These are phyloP conservation scores for Scheffersomyces titani DNA, from an alignment of 1,139 yeast species.

Conservation along the genomic window DNA sequence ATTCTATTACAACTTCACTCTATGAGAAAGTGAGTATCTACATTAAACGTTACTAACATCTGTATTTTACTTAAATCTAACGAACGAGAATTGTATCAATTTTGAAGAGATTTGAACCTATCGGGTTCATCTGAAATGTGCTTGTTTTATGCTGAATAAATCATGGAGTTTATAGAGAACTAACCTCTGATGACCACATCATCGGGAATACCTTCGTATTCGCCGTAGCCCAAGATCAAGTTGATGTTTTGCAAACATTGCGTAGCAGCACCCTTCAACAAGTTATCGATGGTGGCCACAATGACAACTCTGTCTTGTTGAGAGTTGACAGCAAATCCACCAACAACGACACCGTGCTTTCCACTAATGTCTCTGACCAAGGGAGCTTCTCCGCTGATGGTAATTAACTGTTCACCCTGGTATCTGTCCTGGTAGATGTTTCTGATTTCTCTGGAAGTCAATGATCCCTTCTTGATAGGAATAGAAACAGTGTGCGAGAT, in stretches of 20 bases:
- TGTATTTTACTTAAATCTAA: neutral
- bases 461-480: slow-evolving; percentile 70
- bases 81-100: neutral
- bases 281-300: slow-evolving; percentile 92
- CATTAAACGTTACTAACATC: neutral
- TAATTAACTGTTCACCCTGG: slow-evolving; percentile 82
- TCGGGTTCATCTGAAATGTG: neutral
- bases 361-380: slow-evolving; percentile 88
- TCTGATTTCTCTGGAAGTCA: slow-evolving; percentile 81
- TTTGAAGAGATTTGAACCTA: neutral
- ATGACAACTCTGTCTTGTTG: slow-evolving; percentile 88
- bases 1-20: no score
- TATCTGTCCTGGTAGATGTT: slow-evolving; percentile 86
- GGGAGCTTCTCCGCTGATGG: slow-evolving; percentile 88
- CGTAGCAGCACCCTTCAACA: slow-evolving; percentile 97
- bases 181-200: slow-evolving; percentile 53
- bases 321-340: slow-evolving; percentile 92
- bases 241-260: slow-evolving; percentile 97
- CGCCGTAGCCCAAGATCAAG: slow-evolving; percentile 85
- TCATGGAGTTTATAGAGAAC: neutral
- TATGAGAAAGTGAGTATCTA: no score
- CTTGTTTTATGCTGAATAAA: neutral
- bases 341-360: slow-evolving; percentile 91
- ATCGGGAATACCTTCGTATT: slow-evolving; percentile 90
- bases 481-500: slow-evolving; percentile 89